Base-by-base conservation (phyloP, 768 basidiomycete species). In the Neoboletus magnificus region DNA sequence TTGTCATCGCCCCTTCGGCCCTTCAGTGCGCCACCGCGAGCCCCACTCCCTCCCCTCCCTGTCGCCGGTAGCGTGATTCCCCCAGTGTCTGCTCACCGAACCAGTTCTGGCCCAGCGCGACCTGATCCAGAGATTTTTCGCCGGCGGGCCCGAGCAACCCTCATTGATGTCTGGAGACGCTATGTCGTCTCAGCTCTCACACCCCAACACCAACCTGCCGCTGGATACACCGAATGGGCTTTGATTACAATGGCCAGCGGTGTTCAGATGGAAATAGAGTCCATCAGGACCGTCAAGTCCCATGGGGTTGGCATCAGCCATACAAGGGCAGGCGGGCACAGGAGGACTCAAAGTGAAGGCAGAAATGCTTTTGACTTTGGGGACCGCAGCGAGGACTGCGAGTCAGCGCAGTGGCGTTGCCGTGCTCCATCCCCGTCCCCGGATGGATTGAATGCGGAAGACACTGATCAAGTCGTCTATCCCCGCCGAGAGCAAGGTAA, bases 101-200 rank as follows among this genome's bases (percentile, higher is more conserved):
- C 63, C 10, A 35, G 36, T 41, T 30, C 61, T 50, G 30, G 43
- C 47, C 48, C 54, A 48, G 25, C 48, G 25, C 48, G 53, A 44
- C 25, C 66, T 41, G 55, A 66, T 22, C 66, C 79, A 20, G 76
- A 77, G n/a, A 66, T 66, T 50, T 77, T 86, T 39, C 81, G 86
- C 18, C 74, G 77, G 35, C 77, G 81, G 43, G 89, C 89, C 5
- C 84, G 87, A 30, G 85, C 87, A 20, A 75, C 78, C 4, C 77
- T 90, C 15, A 77, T 89, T 8, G 86, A 91, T 60, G 76, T 81
- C 4, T 89, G 83, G 64, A 82, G 87, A 33, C 77, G 77, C 23
- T 80, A 83, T 62, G 79, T 87, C 25, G 58, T 86, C n/a, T 65
- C 76, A 23, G 82, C 84, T 56, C 73, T 89, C 23, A 60, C 70